phyloP scores from a whole-genome alignment of 352 stramenopile genomes.

The Phytophthora megakarya region DNA sequence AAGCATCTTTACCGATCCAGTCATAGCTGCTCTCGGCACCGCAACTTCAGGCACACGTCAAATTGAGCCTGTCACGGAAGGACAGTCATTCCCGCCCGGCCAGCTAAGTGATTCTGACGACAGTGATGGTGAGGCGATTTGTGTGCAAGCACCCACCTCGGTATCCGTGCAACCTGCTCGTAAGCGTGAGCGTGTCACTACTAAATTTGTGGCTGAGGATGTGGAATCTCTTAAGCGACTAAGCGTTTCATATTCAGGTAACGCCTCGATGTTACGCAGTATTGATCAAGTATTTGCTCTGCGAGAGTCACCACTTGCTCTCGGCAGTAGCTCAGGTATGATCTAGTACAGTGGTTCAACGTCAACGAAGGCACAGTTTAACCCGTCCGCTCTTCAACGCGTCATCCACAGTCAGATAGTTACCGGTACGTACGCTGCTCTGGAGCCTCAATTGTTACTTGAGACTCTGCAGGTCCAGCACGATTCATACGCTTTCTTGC shows the following conservation, averaged over 20 bases:
- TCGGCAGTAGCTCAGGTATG: background rate
- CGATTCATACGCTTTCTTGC: conserved; percentile 18
- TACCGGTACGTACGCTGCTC: background rate
- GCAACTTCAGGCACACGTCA: no score
- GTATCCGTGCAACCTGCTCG: no score
- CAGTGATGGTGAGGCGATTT: no score
- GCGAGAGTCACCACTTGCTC: background rate
- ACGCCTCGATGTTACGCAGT: background rate
- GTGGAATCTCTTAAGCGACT: no score
- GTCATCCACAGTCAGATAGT: conserved; percentile 2
- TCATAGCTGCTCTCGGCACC: no score
- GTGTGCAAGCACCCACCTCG: no score
- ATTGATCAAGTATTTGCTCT: background rate
- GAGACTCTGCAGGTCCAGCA: conserved; percentile 18
- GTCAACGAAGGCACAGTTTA: background rate
- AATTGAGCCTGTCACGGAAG: no score
- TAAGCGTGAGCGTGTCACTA: no score
- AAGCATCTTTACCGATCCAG: conserved; percentile 9
- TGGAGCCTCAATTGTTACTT: conserved; percentile 8
- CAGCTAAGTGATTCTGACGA: no score
- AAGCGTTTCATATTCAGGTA: background rate
- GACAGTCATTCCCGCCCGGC: no score
- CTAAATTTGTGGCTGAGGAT: no score
- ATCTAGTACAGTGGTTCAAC: background rate
- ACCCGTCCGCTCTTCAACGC: background rate